Base-by-base conservation (phyloP, 306 rosid genomes). In the Castanea sativa region DNA sequence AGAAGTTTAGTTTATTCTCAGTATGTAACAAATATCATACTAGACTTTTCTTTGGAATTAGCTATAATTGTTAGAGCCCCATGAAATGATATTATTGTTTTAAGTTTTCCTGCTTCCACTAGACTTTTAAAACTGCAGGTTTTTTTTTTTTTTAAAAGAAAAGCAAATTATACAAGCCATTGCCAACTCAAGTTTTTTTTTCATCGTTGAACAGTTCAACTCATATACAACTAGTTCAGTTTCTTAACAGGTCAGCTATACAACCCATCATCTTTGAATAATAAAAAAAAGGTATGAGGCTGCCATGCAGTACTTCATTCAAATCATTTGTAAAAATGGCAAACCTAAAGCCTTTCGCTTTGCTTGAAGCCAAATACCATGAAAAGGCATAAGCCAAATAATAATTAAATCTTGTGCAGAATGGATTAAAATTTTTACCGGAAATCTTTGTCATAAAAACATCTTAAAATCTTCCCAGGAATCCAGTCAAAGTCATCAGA, bases 381-480 rank as follows among this genome's bases (percentile, higher is more conserved):
- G 70, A 45, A 23, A 25, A 67, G 43, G 20, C 72, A 21, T 35
- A 79, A 30, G 51, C 53, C 41, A 23, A 56, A 15, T 58, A 56
- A 13, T 73, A 73, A 25, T 19, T 23, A 10, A 59, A 53, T 71
- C 41, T 60, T 23, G 55, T 45, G 75, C 30, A 79, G 78, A 55
- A 80, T 10, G 68, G 30, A 56, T 33, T 64, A 65, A 80, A 56
- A 15, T 73, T 76, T 80, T 82, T 79, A 93, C 99, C 99, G 86
- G 91, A 96, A 96, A 90, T 96, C 98, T 89, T 90, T 96, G 87
- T 96, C 98, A 86, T 85, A 96, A 70, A 88, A 90, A 85, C 98
- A 93, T 86, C 96, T 93, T 80, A 96, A 83, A 77, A 96, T 89
- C 94, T 89, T 96, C 81, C 97, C 99, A 30, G 90, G 96, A 85